These are phyloP conservation scores for Beauveria rudraprayagi DNA, from an alignment of 2,329 filamentous ascomycete genomes.

Conservation along the genomic window DNA sequence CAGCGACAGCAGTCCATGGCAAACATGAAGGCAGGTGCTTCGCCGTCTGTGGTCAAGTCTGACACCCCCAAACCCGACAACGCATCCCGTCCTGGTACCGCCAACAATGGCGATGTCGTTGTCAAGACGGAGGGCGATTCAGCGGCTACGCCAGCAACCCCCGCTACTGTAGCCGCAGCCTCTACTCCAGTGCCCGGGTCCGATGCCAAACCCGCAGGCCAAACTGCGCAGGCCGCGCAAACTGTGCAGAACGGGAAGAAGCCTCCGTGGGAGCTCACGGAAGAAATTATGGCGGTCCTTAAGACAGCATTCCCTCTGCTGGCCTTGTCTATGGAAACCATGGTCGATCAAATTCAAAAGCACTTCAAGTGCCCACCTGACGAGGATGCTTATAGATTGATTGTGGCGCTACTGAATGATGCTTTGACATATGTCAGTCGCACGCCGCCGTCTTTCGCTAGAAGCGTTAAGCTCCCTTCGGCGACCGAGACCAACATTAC, in stretches of 20 bases:
- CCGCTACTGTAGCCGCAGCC: slow-evolving; percentile 16
- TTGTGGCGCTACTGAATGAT: slow-evolving; percentile 95
- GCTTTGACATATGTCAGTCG: slow-evolving; percentile 86
- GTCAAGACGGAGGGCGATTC: slow-evolving; percentile 39
- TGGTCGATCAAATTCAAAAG: slow-evolving; percentile 98
- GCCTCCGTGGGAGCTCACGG: slow-evolving; percentile 92
- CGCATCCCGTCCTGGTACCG: slow-evolving; percentile 42
- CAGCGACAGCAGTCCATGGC: slow-evolving; percentile 39
- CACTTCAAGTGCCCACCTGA: slow-evolving; percentile 98
- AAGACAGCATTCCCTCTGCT: slow-evolving; percentile 96
- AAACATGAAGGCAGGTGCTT: slow-evolving; percentile 36
- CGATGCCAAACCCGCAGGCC: slow-evolving; percentile 7
- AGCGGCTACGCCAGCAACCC: slow-evolving; percentile 15
- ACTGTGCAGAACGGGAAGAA: slow-evolving; percentile 46
- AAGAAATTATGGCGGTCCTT: slow-evolving; percentile 89
- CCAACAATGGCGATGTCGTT: slow-evolving; percentile 37
- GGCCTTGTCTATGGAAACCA: slow-evolving; percentile 96
- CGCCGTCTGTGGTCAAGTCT: slow-evolving; percentile 45
- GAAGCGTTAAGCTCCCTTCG: slow-evolving; percentile 80
- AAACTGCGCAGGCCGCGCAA: slow-evolving; percentile 8
- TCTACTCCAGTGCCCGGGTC: slow-evolving; percentile 21
- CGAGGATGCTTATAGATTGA: slow-evolving; percentile 93
- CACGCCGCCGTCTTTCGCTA: slow-evolving; percentile 77
- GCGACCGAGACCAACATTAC: slow-evolving; percentile 96
- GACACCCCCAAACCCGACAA: slow-evolving; percentile 35